These are phyloP conservation scores for Trichothecium roseum DNA, from an alignment of 2,329 filamentous ascomycete species.

Conservation along the genomic window DNA sequence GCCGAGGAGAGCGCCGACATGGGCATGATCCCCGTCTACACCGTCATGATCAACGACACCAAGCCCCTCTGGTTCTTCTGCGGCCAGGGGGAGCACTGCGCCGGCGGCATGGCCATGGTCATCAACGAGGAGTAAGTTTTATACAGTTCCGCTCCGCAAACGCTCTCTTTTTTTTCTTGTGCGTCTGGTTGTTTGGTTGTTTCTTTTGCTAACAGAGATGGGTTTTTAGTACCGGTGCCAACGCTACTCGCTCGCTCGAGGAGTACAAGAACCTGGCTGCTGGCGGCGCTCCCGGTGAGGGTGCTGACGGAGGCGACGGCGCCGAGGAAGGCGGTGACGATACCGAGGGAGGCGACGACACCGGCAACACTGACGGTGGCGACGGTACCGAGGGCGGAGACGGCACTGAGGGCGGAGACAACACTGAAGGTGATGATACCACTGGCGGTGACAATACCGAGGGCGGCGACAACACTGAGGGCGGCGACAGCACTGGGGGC, in stretches of 20 bases:
- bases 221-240: conserved; percentile 40
- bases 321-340: not conserved
- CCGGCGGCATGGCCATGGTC: conserved; percentile 64
- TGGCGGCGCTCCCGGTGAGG: conserved; percentile 3
- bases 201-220: too few species aligned
- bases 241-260: conserved; percentile 39
- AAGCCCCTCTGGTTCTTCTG: conserved; percentile 75
- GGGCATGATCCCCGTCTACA: conserved; percentile 55
- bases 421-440: not conserved
- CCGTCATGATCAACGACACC: conserved; percentile 56
- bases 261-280: conserved; percentile 34
- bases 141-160: too few species aligned
- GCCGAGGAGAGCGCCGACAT: conserved; percentile 40
- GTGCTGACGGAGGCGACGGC: not conserved
- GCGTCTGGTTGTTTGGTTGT: too few species aligned
- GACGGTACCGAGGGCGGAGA: conserved; percentile 1
- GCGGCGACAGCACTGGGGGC: conserved; percentile 1
- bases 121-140: conserved; percentile 60
- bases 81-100: conserved; percentile 63
- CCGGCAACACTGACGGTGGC: conserved; percentile 2
- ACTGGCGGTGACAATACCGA: not conserved
- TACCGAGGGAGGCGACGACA: not conserved
- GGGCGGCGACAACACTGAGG: conserved; percentile 1
- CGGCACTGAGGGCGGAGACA: not conserved
- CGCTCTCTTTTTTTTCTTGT: too few species aligned